Base-by-base conservation (phyloP, 208 protist genomes). In the Crithidia mellificae region DNA sequence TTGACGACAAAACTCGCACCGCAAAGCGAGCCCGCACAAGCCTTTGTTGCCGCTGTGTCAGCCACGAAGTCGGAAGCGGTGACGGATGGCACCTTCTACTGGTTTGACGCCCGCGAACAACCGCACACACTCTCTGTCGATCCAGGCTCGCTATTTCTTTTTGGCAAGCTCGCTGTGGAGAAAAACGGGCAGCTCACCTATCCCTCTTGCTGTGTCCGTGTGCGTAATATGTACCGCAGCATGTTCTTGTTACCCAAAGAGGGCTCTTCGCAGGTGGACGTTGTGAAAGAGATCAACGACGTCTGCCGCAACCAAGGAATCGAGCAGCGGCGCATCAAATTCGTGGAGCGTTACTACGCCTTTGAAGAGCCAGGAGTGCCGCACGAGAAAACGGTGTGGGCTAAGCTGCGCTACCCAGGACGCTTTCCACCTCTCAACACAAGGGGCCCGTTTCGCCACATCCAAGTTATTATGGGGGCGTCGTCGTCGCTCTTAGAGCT, bases 341-440 rank as follows among this genome's bases (percentile, higher is more conserved):
- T 94, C 76, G 90, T 95, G 29, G 80, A 97, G 41, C 80, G 91
- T 1, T 97, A 96, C 74, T 98, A 98, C 74, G 87, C 88, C 2
- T 98, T 98, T 80, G 96, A 98, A 59, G 79, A 92, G 50, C 63
- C 63, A 3, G 77, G 51, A 14, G 80, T 98, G 43, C 92, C 88
- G 15, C 78, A 73, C 22, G 91, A 96, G 34, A 89, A 92, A 66
- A 77, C 62, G 43, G 59, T 77, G 34, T 98, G 94, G 91, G 81
- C 94, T 6, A 97, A 98, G 51, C 82, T 98, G 58, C 67, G 78
- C 49, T 98, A 96, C 76, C 71, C 83, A 0, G 88, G 79, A n/a
- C 81, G 74, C 50, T 92, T 86, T 65, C 82, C 88, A 2, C 80
- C 81, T 0, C 75, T 94, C 22, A 47, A 59, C 56, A 52, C 70